phyloP scores from a whole-genome alignment of 441 rosid genomes.

The Pelargonium cotyledonis region DNA sequence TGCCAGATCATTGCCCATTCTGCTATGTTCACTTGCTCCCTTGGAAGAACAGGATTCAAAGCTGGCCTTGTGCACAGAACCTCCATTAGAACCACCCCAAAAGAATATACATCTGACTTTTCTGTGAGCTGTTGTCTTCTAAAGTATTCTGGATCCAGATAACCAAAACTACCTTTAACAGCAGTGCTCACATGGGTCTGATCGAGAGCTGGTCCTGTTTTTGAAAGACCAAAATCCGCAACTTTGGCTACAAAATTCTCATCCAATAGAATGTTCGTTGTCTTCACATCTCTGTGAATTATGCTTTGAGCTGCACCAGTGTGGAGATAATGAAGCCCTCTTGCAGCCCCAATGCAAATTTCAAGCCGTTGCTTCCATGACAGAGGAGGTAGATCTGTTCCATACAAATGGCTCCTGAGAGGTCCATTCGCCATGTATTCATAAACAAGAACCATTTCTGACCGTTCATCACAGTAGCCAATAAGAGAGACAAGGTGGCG shows the following conservation, averaged over 20 bases:
- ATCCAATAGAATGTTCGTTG: constrained; percentile 86
- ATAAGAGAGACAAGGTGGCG: constrained; percentile 92
- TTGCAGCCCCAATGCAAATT: constrained; percentile 92
- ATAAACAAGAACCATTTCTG: constrained; percentile 88
- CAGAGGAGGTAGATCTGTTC: constrained; percentile 68
- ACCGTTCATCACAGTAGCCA: constrained; percentile 89
- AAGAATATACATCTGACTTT: constrained; percentile 91
- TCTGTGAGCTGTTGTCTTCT: constrained; percentile 91
- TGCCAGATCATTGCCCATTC: constrained; percentile 99
- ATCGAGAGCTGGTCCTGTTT: constrained; percentile 83
- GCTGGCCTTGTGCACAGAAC: constrained; percentile 94
- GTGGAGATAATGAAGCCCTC: constrained; percentile 91
- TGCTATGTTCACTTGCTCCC: constrained; percentile 94
- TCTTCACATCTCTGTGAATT: constrained; percentile 94
- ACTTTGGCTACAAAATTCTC: constrained; percentile 92
- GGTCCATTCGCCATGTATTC: constrained; percentile 99
- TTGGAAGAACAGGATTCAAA: constrained; percentile 83
- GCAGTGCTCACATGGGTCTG: constrained; percentile 98
- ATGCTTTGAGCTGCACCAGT: constrained; percentile 93
- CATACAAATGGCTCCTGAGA: constrained; percentile 85
- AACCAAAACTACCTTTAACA: constrained; percentile 95
- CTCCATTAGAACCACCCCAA: constrained; percentile 95
- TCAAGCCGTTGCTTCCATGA: constrained; percentile 93
- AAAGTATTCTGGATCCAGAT: constrained; percentile 94
- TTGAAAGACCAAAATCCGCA: constrained; percentile 93